Evolutionary conservation across 768 basidiomycete species (phyloP), one percentile per base, ranked within the genome.

Genomic region (Dendrothele bispora): DNA sequence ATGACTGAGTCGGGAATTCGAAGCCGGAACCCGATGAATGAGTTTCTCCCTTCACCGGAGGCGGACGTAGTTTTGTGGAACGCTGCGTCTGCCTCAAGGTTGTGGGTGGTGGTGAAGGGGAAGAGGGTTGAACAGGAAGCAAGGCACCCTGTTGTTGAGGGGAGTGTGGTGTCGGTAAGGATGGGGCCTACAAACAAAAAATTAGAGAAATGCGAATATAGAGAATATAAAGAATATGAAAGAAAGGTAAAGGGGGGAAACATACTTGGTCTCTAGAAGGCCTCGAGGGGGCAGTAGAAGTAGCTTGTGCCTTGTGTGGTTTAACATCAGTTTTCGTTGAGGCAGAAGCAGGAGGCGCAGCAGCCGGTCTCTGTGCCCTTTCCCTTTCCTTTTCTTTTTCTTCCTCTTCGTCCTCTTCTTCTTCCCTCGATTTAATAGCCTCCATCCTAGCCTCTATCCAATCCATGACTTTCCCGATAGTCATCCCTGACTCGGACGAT

Each of bases 401-500:
- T 52, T 88, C 86, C 48, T 89, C 88, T 59, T 90, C 88, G 25
- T 88, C 87, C 51, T 90, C 88, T 59, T 90, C 90, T 45, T 91
- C 89, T 45, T 88, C 85, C 36, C 82, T 73, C 2, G 81, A 73
- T 55, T 75, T 82, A 48, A 91, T 79, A 0, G 88, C 89, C 20
- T 91, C 89, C 35, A 90, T 64, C 48, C 90, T 71, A 1, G 87
- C 89, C 60, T 92, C 90, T 51, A 85, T 80, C 84, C 88, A 91
- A 57, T 91, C 88, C 83, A 91, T 80, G 42, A 92, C 82, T 25
- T 83, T 66, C 10, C 86, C 89, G 56, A 91, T 84, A 0, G 84
- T 82, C 83, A 88, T 80, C 34, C 84, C 84, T 8, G 43, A 5
- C 25, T 75, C 78, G 46, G 73, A 70, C 17, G 71, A 69, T 45